These are phyloP conservation scores for Pichia phayaonensis DNA, from an alignment of 805 yeast genomes.

Conservation along the genomic window DNA sequence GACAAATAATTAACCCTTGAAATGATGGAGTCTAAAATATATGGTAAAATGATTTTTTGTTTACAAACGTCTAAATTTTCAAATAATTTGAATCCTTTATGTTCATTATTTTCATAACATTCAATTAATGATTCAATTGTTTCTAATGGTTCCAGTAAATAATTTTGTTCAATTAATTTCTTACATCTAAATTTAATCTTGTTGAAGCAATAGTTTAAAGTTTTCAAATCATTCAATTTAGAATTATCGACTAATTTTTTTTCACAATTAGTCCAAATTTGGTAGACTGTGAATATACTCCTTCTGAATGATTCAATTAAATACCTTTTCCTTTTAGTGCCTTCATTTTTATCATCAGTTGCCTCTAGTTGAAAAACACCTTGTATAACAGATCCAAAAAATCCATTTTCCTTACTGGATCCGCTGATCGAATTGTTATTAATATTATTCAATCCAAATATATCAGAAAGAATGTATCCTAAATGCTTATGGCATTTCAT, in stretches of 20 bases:
- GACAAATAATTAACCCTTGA: constrained; percentile 36
- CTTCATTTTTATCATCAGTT: constrained; percentile 42
- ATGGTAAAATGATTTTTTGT: constrained; percentile 66
- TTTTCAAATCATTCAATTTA: constrained; percentile 15
- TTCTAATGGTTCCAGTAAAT: constrained; percentile 63
- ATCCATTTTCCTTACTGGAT: constrained; percentile 38
- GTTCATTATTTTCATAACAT: constrained; percentile 18
- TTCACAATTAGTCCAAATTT: constrained; percentile 70
- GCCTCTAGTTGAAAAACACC: constrained; percentile 75
- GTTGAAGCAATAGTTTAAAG: constrained; percentile 42
- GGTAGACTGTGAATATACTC: constrained; percentile 45
- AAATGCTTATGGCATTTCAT: constrained; percentile 50
- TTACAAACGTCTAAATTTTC: constrained; percentile 81
- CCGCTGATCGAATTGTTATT: not conserved
- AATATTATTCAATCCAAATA: constrained; percentile 10
- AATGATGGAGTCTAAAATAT: constrained; percentile 48
- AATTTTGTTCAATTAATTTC: constrained; percentile 54
- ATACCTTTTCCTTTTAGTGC: constrained; percentile 45
- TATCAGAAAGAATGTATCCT: constrained; percentile 16
- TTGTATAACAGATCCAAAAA: constrained; percentile 61
- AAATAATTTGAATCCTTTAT: constrained; percentile 38
- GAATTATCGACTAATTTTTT: constrained; percentile 11
- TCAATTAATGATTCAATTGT: constrained; percentile 58
- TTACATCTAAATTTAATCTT: constrained; percentile 65
- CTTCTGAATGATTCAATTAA: constrained; percentile 58